phyloP scores from a whole-genome alignment of 192 early-diverging fungal genomes.

The Funneliformis geosporum region DNA sequence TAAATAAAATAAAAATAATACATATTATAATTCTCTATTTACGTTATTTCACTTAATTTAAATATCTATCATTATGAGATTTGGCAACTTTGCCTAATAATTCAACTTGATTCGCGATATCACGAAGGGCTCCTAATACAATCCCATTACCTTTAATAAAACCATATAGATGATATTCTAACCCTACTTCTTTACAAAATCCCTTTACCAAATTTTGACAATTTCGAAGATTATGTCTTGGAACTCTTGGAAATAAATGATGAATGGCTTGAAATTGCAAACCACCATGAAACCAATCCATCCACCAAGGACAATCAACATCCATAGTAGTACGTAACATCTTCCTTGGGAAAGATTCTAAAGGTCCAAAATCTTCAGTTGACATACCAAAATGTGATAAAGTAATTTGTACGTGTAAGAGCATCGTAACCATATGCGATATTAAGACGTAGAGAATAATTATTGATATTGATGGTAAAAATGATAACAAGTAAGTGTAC shows the following conservation, averaged over 20 bases:
- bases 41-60: background rate
- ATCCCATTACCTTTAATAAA: conserved; percentile 84
- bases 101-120: conserved; percentile 76
- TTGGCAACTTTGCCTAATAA: conserved; percentile 55
- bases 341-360: conserved; percentile 82
- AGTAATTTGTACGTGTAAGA: conserved; percentile 96
- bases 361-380: conserved; percentile 65
- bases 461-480: conserved; percentile 66
- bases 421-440: conserved; percentile 79
- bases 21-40: background rate
- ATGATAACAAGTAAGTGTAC: conserved; percentile 70
- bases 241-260: conserved; percentile 92
- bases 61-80: conserved; percentile 36
- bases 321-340: conserved; percentile 95
- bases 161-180: conserved; percentile 77
- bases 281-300: conserved; percentile 98
- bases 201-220: conserved; percentile 72
- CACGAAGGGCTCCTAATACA: conserved; percentile 68
- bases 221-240: conserved; percentile 81
- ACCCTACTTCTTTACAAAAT: conserved; percentile 73
- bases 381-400: conserved; percentile 97
- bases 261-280: conserved; percentile 96
- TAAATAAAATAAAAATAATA: background rate
- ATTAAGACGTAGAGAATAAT: conserved; percentile 69
- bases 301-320: conserved; percentile 88